phyloP scores from a whole-genome alignment of 2,329 filamentous ascomycete species.

The Endoconidiophora polonica region DNA sequence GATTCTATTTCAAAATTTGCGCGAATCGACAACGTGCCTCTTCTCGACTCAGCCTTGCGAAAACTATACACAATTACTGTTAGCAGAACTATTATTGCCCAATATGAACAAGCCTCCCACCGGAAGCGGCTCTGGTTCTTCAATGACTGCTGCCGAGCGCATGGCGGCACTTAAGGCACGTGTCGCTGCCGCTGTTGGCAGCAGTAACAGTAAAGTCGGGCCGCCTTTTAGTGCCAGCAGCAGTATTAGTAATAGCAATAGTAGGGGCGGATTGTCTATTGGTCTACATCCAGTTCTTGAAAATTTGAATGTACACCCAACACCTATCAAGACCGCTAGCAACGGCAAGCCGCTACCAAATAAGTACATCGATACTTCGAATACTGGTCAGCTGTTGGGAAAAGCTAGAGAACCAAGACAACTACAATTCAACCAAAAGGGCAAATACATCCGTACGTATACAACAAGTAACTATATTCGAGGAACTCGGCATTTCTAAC shows the following conservation, averaged over 20 bases:
- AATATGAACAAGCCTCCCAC: too few relatives aligned
- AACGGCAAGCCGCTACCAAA: conserved; percentile 30
- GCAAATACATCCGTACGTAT: conserved; percentile 63
- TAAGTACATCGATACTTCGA: conserved; percentile 64
- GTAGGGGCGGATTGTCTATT: conserved; percentile 49
- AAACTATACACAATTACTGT: too few relatives aligned
- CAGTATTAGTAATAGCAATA: too few relatives aligned
- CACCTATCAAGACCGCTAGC: conserved; percentile 8
- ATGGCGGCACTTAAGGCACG: conserved; percentile 66
- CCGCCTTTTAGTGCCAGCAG: too few relatives aligned
- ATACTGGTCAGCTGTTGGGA: conserved; percentile 40
- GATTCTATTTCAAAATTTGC: too few relatives aligned
- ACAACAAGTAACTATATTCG: not conserved
- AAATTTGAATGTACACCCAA: conserved; percentile 32
- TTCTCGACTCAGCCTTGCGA: too few relatives aligned
- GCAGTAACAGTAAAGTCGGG: conserved; percentile 23
- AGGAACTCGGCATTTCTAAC: not conserved
- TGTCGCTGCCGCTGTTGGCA: conserved; percentile 56
- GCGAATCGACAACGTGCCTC: too few relatives aligned
- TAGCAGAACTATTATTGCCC: too few relatives aligned
- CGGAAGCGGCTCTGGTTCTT: too few relatives aligned
- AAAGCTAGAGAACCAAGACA: conserved; percentile 57
- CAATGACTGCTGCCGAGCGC: conserved; percentile 36
- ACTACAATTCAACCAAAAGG: conserved; percentile 82
- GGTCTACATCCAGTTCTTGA: conserved; percentile 63